Base-by-base conservation (phyloP, 2,329 filamentous ascomycete species). In the Zalaria obscura region DNA sequence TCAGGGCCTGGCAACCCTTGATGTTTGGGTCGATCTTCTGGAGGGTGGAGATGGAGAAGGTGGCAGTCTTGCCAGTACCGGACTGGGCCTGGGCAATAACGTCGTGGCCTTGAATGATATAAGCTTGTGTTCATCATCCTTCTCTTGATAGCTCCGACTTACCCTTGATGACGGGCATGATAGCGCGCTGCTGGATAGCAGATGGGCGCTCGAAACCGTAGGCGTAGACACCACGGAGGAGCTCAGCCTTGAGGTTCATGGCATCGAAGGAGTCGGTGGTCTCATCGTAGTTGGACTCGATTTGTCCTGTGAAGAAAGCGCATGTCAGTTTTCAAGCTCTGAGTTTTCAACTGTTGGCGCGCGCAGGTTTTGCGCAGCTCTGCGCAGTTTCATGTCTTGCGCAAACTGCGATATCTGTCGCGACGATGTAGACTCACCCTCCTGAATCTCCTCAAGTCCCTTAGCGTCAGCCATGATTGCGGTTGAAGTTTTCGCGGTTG, bases 201-300 rank as follows among this genome's bases (percentile, higher is more conserved):
- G 91, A 98, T 50, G 91, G 91, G 56, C 91, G 88, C 80, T 98
- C 91, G 75, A 98, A 98, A 83, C 91, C 91, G 68, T 98, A 98
- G 66, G 91, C 91, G 69, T 96, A 98, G 67, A 98, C 86, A 74
- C 84, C 91, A 72, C 91, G 87, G 64, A 98, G 86, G 62, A 98
- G 83, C 76, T 98, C 91, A 52, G 86, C 64, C 79, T 93, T 94
- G 62, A 98, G 78, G 72, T 80, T 81, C 91, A 98, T 98, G 59
- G 88, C 77, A 71, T 98, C 91, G 72, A 98, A 98, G 48, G 87
- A 94, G 72, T 98, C 93, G 69, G 91, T 89, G 61, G 89, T 88
- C 78, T 96, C 88, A 78, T 98, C 91, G 75, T 96, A 98, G 85
- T 98, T 98, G 65, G 88, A 94, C 78, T 98, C 93, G 77, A 98